phyloP scores from a whole-genome alignment of 1,139 yeast species.

The Scheffersomyces quercinus region DNA sequence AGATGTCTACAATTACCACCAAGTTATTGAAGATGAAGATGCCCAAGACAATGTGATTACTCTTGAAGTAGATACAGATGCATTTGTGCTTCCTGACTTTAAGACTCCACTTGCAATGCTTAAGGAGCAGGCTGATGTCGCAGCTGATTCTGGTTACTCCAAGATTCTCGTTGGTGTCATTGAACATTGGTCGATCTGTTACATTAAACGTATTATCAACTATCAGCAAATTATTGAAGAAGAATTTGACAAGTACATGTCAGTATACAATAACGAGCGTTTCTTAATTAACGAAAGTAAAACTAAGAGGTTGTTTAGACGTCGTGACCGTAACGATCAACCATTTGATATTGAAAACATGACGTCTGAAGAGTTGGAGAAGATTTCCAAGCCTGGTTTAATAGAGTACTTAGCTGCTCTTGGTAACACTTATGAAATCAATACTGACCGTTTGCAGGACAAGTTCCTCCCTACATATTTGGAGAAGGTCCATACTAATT shows the following conservation, averaged over 20 bases:
- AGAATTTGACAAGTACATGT: conserved; percentile 54
- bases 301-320: conserved; percentile 48
- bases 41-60: conserved; percentile 57
- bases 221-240: conserved; percentile 59
- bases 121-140: conserved; percentile 89
- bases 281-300: conserved; percentile 40
- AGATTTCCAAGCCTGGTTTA: conserved; percentile 73
- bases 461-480: conserved; percentile 68
- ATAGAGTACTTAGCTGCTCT: conserved; percentile 81
- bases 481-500: conserved; percentile 64
- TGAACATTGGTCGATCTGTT: conserved; percentile 65
- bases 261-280: conserved; percentile 42
- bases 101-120: conserved; percentile 68
- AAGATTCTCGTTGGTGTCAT: conserved; percentile 82
- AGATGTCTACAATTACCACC: conserved; percentile 49
- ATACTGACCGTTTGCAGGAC: conserved; percentile 79
- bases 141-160: conserved; percentile 85
- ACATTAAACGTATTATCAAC: conserved; percentile 59
- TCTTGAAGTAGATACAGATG: conserved; percentile 67
- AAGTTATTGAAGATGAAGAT: conserved; percentile 44
- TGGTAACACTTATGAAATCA: conserved; percentile 82
- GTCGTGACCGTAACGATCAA: conserved; percentile 26
- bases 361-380: conserved; percentile 47
- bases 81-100: conserved; percentile 59
- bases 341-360: conserved; percentile 40